These are phyloP conservation scores for Suillus subluteus DNA, from an alignment of 768 basidiomycete genomes.

Conservation along the genomic window DNA sequence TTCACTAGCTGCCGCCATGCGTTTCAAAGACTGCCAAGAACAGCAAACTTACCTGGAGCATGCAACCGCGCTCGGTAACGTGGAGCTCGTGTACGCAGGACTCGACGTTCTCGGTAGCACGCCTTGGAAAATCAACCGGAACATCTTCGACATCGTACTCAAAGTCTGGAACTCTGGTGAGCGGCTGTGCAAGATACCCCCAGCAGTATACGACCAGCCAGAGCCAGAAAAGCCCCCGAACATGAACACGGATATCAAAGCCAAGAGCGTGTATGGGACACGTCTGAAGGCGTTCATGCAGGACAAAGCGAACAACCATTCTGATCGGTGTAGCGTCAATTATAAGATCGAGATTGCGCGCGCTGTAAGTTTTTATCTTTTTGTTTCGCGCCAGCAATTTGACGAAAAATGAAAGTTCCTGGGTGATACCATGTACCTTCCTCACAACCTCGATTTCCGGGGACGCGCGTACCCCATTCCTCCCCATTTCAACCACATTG, in stretches of 20 bases:
- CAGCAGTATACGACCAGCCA: conserved; percentile 62
- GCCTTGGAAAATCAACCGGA: conserved; percentile 86
- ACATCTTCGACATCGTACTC: conserved; percentile 74
- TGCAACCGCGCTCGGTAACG: conserved; percentile 71
- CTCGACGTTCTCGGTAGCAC: conserved; percentile 90
- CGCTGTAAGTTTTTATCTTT: conserved; percentile 56
- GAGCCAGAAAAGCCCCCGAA: conserved; percentile 59
- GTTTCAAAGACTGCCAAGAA: conserved; percentile 88
- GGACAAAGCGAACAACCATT: conserved; percentile 80
- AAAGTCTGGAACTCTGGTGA: conserved; percentile 88
- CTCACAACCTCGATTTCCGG: conserved; percentile 97
- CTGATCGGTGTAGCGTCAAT: conserved; percentile 90
- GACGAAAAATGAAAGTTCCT: conserved; percentile 60
- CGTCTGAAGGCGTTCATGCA: conserved; percentile 59
- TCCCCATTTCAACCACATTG: conserved; percentile 93
- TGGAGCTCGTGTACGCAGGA: conserved; percentile 86
- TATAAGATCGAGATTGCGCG: conserved; percentile 97
- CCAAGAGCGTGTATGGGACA: conserved; percentile 56
- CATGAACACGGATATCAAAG: conserved; percentile 54
- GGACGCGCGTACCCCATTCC: conserved; percentile 97
- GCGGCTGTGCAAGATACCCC: conserved; percentile 82
- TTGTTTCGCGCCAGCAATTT: conserved; percentile 7
- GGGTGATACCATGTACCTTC: conserved; percentile 86
- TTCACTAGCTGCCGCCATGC: conserved; percentile 72
- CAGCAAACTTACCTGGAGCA: conserved; percentile 77